These are phyloP conservation scores for Clarkia xantiana DNA, from an alignment of 345 rosid species.

Conservation along the genomic window DNA sequence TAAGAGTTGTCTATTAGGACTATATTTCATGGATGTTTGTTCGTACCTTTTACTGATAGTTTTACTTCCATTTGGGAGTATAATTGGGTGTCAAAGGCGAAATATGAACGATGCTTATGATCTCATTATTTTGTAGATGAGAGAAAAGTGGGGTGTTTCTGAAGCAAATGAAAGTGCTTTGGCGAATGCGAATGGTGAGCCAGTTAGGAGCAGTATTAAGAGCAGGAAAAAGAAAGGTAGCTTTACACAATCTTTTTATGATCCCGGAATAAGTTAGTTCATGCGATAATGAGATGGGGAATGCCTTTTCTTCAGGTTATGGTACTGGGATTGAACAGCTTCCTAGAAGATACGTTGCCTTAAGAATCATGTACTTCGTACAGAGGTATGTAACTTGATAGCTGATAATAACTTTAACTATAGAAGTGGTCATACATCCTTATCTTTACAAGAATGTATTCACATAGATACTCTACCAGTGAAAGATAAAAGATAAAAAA, in stretches of 20 bases:
- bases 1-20: no score
- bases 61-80: no score
- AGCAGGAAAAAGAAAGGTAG: constrained; percentile 8
- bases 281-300: not conserved
- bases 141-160: constrained; percentile 17
- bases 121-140: constrained; percentile 19
- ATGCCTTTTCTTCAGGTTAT: constrained; percentile 9
- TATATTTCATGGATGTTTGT: no score
- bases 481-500: constrained; percentile 48
- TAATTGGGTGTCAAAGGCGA: no score
- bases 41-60: no score
- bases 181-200: constrained; percentile 15
- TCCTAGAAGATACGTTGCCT: constrained; percentile 55
- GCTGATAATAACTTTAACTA: no score
- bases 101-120: not conserved
- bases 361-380: constrained; percentile 86
- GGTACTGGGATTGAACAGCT: constrained; percentile 18
- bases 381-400: constrained; percentile 36
- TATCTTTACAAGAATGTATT: no score
- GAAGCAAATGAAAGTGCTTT: constrained; percentile 7
- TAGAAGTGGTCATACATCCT: no score
- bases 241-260: not conserved
- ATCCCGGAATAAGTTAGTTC: not conserved
- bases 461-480: no score
- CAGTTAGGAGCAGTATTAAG: not conserved